Percentiles rank a stretch among this genome's conserved stretches.
Evolutionary conservation across 164 flowering plant genomes (phyloP).

Genomic region (Sedum album): DNA sequence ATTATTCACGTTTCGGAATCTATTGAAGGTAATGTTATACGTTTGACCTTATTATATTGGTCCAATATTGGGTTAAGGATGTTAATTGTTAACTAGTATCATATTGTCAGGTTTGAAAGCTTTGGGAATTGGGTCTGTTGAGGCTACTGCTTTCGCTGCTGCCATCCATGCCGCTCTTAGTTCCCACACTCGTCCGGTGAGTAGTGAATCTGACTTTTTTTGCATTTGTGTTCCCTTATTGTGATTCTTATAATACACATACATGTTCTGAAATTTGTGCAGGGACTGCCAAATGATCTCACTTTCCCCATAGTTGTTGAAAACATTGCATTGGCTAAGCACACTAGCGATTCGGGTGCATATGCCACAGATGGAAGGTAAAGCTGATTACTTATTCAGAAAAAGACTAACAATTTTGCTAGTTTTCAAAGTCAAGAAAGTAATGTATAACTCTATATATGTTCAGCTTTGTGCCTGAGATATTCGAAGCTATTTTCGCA

Average conservation of each 20-base stretch:
- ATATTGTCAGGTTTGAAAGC: background rate
- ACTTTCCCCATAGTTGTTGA: background rate
- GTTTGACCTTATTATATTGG: too few species aligned
- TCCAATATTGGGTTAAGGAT: background rate
- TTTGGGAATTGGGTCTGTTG: background rate
- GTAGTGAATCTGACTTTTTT: background rate
- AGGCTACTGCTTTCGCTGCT: background rate
- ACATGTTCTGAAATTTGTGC: background rate
- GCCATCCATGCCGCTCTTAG: slow-evolving; percentile 24
- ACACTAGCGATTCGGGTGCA: background rate
- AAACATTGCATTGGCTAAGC: background rate
- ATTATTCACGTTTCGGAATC: background rate
- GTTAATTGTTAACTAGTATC: background rate
- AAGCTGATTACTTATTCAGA: background rate
- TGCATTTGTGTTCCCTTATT: background rate
- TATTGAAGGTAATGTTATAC: background rate
- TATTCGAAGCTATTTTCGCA: background rate
- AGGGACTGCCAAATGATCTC: background rate
- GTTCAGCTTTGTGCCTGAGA: background rate
- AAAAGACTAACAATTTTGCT: too few species aligned
- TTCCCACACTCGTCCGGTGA: background rate
- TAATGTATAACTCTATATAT: background rate
- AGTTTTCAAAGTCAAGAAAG: slow-evolving; percentile 30
- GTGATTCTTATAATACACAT: background rate
- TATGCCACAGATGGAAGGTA: background rate